Conservation (phyloP, 2,329 filamentous ascomycete species). For the Talaromyces sp. region DNA sequence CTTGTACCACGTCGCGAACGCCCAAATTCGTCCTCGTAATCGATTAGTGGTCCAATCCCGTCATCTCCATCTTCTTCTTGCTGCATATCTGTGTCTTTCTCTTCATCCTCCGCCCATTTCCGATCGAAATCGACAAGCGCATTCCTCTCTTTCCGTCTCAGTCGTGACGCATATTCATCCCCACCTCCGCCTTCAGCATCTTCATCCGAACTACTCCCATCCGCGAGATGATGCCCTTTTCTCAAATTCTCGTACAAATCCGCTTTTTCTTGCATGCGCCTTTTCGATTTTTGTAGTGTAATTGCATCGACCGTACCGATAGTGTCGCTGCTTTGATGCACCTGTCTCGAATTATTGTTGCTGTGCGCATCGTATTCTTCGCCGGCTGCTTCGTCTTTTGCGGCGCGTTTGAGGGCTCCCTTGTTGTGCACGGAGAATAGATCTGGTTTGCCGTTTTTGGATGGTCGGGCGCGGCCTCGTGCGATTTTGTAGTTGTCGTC, state of each 20-base stretch:
- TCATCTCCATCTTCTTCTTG: slow-evolving; percentile 38
- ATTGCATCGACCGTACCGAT: slow-evolving; percentile 59
- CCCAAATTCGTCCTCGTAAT: slow-evolving; percentile 90
- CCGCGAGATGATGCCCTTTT: slow-evolving; percentile 72
- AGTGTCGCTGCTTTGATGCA: slow-evolving; percentile 59
- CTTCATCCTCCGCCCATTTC: slow-evolving; percentile 79
- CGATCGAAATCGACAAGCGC: slow-evolving; percentile 87
- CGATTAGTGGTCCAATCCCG: slow-evolving; percentile 64
- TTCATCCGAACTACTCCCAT: slow-evolving; percentile 30
- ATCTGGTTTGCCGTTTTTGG: slow-evolving; percentile 58
- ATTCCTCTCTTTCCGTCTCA: slow-evolving; percentile 52
- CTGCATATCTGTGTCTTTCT: slow-evolving; percentile 30
- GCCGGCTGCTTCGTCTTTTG: slow-evolving; percentile 56
- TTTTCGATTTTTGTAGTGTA: slow-evolving; percentile 63
- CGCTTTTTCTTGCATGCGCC: slow-evolving; percentile 87
- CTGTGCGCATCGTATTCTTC: slow-evolving; percentile 40
- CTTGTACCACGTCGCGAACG: slow-evolving; percentile 71
- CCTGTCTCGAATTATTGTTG: slow-evolving; percentile 49
- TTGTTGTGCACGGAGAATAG: slow-evolving; percentile 67
- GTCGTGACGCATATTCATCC: slow-evolving; percentile 53
- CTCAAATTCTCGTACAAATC: slow-evolving; percentile 86
- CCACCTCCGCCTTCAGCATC: slow-evolving; percentile 28
- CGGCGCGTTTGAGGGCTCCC: slow-evolving; percentile 60
- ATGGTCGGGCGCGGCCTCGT: slow-evolving; percentile 40
- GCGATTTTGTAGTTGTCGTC: slow-evolving; percentile 35